Evolutionary conservation across 108 stramenopile genomes (phyloP).

Genomic region (Fragilaria radians): DNA sequence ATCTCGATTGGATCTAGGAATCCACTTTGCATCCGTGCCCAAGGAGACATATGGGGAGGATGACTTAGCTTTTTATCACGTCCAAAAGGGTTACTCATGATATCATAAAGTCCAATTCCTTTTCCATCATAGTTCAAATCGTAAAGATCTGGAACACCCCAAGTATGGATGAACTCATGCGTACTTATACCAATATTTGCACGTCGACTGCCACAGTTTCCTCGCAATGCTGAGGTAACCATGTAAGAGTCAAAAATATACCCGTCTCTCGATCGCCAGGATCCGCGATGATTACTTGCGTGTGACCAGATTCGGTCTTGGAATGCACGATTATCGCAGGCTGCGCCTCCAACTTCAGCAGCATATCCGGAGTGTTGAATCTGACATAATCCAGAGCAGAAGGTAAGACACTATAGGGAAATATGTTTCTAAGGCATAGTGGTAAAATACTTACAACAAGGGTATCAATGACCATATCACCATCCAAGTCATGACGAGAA

Average conservation of each 20-base stretch:
- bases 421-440: no score
- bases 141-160: constrained; percentile 25
- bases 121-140: constrained; percentile 3
- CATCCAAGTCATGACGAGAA: constrained; percentile 1
- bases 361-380: constrained; percentile 46
- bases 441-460: constrained; percentile 2
- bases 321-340: constrained; percentile 11
- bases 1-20: constrained; percentile 37
- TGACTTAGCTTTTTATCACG: constrained; percentile 13
- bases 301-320: constrained; percentile 20
- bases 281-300: constrained; percentile 6
- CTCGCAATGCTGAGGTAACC: constrained; percentile 29
- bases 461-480: constrained; percentile 4
- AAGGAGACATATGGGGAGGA: constrained; percentile 26
- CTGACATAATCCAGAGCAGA: constrained; percentile 8
- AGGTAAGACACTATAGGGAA: no score
- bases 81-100: constrained; percentile 7
- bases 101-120: constrained; percentile 3
- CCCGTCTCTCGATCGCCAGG: constrained; percentile 5
- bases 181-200: constrained; percentile 20
- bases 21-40: constrained; percentile 34
- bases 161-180: constrained; percentile 24
- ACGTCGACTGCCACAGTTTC: constrained; percentile 6
- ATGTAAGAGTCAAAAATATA: constrained; percentile 35
- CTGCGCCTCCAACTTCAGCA: constrained; percentile 27